Evolutionary conservation across 257 asterid genomes (phyloP).

Genomic region (Lycium barbarum): DNA sequence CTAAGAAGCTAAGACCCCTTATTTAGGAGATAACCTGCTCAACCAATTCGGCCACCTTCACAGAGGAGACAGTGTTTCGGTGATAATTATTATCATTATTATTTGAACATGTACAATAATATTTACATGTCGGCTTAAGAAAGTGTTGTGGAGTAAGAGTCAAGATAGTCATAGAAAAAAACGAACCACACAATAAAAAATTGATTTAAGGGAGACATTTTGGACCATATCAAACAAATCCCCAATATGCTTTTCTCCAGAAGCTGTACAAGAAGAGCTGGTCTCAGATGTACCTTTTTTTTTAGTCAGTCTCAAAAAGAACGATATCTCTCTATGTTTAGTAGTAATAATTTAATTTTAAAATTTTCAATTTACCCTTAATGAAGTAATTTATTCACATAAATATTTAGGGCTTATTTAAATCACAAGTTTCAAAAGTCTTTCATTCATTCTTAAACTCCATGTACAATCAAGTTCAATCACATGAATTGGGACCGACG

Average conservation of each 20-base stretch:
- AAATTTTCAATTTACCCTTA: background rate
- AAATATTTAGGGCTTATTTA: background rate
- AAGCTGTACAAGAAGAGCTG: constrained; percentile 5
- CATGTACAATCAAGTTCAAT: background rate
- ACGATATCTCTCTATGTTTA: background rate
- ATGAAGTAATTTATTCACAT: background rate
- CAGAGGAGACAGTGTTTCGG: background rate
- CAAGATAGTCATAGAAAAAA: background rate
- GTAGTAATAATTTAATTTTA: background rate
- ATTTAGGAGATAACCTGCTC: too few species aligned
- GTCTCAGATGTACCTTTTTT: background rate
- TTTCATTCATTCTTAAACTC: background rate
- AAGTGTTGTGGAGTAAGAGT: background rate
- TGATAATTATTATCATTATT: background rate
- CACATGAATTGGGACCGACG: background rate
- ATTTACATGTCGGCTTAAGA: background rate
- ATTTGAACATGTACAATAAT: background rate
- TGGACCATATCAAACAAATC: constrained; percentile 16
- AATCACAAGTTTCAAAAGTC: background rate
- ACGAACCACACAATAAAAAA: constrained; percentile 14
- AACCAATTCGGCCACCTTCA: too few species aligned
- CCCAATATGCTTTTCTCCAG: background rate
- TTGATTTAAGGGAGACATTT: background rate
- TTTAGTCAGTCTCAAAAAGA: too few species aligned
- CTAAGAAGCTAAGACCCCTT: too few species aligned